These are phyloP conservation scores for Aspergillus ruber DNA, from an alignment of 2,329 filamentous ascomycete species.

Conservation along the genomic window DNA sequence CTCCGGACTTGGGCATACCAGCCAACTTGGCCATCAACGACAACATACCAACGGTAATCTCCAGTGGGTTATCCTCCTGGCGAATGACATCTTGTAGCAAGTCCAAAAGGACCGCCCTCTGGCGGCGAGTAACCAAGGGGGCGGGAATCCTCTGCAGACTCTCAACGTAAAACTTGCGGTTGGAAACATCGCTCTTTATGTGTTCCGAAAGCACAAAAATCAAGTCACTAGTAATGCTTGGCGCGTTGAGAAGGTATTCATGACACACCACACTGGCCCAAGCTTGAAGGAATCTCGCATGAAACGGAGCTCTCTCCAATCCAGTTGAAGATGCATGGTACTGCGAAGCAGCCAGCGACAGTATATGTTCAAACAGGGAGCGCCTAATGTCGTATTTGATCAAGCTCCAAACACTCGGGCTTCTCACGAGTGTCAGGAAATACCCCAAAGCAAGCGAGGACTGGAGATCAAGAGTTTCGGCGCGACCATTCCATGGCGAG, in stretches of 20 bases:
- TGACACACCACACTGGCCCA: slow-evolving; percentile 34
- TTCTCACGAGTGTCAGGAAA: slow-evolving; percentile 26
- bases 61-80: slow-evolving; percentile 18
- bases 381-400: slow-evolving; percentile 25
- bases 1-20: slow-evolving; percentile 34
- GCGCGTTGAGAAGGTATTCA: slow-evolving; percentile 32
- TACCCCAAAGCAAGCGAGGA: slow-evolving; percentile 28
- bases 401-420: slow-evolving; percentile 22
- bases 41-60: slow-evolving; percentile 26
- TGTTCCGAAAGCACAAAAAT: slow-evolving; percentile 26
- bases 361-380: slow-evolving; percentile 26
- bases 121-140: slow-evolving; percentile 30
- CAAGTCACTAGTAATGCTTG: slow-evolving; percentile 28
- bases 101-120: slow-evolving; percentile 29
- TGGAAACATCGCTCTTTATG: slow-evolving; percentile 23
- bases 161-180: slow-evolving; percentile 25
- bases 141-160: slow-evolving; percentile 33
- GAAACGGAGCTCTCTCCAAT: slow-evolving; percentile 20
- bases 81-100: slow-evolving; percentile 27
- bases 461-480: slow-evolving; percentile 27
- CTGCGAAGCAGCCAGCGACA: slow-evolving; percentile 26
- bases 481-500: slow-evolving; percentile 32
- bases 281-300: slow-evolving; percentile 29
- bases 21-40: slow-evolving; percentile 36
- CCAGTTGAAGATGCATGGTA: slow-evolving; percentile 17